Evolutionary conservation across 768 basidiomycete genomes (phyloP), one percentile per base, ranked within the genome.

Genomic region (Ramaria rubella): DNA sequence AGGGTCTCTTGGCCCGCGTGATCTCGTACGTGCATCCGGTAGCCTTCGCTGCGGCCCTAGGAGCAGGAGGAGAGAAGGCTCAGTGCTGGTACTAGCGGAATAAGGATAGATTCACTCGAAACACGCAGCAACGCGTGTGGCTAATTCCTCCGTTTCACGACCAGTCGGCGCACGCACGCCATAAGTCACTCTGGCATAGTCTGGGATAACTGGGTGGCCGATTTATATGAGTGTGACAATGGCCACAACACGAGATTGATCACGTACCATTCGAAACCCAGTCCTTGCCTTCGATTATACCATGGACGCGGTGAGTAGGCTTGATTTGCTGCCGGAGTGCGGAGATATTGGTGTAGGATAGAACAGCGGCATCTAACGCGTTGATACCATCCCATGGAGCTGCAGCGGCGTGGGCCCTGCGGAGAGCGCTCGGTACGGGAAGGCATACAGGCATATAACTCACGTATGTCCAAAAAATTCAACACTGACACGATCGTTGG

Each of bases 11-110:
- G 15, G n/a, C n/a, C n/a, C 62, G 63, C 7, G 69, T 66, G 50
- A 85, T 69, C 8, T 77, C 73, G 34, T 79, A 68, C 38, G 73
- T 70, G 59, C 86, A 88, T 2, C 77, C 83, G 0, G 88, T 86
- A 2, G 89, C 86, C 8, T 80, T 68, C 2, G 78, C 83, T 1
- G 85, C 84, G 3, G 84, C 86, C 54, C 86, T 88, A 60, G 34
- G 8, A 45, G 23, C n/a, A 26, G 27, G 7, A 38, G 2, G 3
- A 38, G 36, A n/a, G 40, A 17, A 19, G 2, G 5, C 23, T 4
- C 40, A 42, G 40, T 17, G 17, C 40, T n/a, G n/a, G n/a, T n/a
- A n/a, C n/a, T n/a, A n/a, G n/a, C n/a, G n/a, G n/a, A n/a, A n/a
- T n/a, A n/a, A n/a, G n/a, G n/a, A n/a, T n/a, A n/a, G n/a, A n/a